phyloP scores from a whole-genome alignment of 305 asterid species.

The Fraxinus baroniana region DNA sequence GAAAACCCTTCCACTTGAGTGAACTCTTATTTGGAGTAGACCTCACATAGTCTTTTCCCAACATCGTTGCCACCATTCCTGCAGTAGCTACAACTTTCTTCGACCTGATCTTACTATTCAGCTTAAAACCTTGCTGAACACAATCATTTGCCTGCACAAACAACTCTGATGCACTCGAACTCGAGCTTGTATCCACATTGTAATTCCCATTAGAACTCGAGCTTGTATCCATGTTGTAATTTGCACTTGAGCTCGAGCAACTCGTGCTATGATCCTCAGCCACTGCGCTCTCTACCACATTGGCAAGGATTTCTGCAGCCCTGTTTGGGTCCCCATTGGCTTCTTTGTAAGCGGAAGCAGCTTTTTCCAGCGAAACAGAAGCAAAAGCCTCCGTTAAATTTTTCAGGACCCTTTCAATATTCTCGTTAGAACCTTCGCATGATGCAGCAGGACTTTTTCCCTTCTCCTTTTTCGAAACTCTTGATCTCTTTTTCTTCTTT shows the following conservation, averaged over 20 bases:
- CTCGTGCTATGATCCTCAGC: constrained; percentile 70
- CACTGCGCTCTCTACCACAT: constrained; percentile 28
- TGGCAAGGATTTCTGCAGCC: constrained; percentile 48
- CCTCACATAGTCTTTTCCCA: constrained; percentile 86
- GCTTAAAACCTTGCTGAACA: constrained; percentile 36
- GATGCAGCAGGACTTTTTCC: constrained; percentile 20
- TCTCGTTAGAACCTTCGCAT: constrained; percentile 6
- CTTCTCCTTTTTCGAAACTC: constrained; percentile 33
- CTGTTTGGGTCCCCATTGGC: constrained; percentile 44
- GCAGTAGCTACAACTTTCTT: constrained; percentile 74
- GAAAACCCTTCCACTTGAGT: constrained; percentile 37
- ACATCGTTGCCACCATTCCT: constrained; percentile 65
- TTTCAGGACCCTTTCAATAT: constrained; percentile 31
- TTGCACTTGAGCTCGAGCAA: constrained; percentile 60
- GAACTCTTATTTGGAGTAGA: constrained; percentile 55
- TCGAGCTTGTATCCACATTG: constrained; percentile 48
- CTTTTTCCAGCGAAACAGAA: constrained; percentile 55
- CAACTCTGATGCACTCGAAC: constrained; percentile 44
- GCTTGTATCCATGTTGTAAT: constrained; percentile 28
- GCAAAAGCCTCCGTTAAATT: constrained; percentile 45
- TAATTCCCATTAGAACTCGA: constrained; percentile 8
- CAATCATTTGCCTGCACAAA: constrained; percentile 33
- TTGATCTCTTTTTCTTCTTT: constrained; percentile 67
- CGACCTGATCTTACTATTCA: constrained; percentile 40
- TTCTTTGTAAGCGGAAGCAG: constrained; percentile 40